phyloP scores from a whole-genome alignment of 352 stramenopile genomes.

The Thalassiosira ordinaria region DNA sequence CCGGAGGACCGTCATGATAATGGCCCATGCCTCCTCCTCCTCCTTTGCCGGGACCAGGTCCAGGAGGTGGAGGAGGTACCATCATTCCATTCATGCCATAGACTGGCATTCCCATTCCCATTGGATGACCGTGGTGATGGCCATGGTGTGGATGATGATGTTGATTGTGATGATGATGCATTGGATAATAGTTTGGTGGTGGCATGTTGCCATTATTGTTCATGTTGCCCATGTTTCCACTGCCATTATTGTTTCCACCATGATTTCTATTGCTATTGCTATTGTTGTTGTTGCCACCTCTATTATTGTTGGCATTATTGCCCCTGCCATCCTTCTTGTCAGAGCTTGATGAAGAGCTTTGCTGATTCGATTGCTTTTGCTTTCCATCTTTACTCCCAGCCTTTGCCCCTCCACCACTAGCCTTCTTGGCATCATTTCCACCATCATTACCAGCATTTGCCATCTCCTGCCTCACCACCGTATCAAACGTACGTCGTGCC shows the following conservation, averaged over 20 bases:
- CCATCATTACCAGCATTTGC: conserved; percentile 24
- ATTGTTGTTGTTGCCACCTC: conserved; percentile 13
- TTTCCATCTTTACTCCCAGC: no score
- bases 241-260: no score
- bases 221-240: conserved; percentile 1
- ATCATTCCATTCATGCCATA: conserved; percentile 7
- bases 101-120: neutral
- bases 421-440: neutral
- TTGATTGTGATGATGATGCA: conserved; percentile 15
- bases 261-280: no score
- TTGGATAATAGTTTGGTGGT: conserved; percentile 8
- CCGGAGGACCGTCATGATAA: neutral
- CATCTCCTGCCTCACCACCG: conserved; percentile 56
- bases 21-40: conserved; percentile 12
- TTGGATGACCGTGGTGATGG: conserved; percentile 18
- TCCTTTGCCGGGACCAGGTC: neutral
- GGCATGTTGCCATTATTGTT: conserved; percentile 19
- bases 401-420: no score
- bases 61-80: neutral
- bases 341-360: conserved; percentile 11
- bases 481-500: conserved; percentile 68
- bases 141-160: conserved; percentile 25
- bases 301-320: conserved; percentile 1
- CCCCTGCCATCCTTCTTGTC: conserved; percentile 8
- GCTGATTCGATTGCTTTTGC: conserved; percentile 7